Base-by-base conservation (phyloP, 139 green algal species). In the Chlorella sp. region DNA sequence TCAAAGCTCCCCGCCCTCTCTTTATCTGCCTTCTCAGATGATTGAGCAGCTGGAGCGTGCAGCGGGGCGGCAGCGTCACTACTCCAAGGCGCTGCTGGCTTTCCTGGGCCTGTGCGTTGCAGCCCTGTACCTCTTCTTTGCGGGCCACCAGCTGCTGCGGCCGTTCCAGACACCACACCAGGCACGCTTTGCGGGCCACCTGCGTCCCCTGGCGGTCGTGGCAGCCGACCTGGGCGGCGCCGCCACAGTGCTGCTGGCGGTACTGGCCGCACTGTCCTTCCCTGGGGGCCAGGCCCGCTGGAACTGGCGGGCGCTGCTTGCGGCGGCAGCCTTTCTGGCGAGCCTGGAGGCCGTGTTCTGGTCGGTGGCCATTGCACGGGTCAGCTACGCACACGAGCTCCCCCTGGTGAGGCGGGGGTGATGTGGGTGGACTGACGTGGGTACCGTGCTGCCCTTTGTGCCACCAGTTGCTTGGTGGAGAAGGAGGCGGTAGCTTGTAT, bases 41-140 rank as follows among this genome's bases (percentile, higher is more conserved):
- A 67, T 86, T 20, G 39, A 65, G 30, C 15, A 44, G n/a, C 15
- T 86, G 30, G 82, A 81, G 57, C 26, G 72, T 16, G 57, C 76
- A 17, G 57, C 38, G 1, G 60, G 15, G 2, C 71, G 82, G 39
- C 30, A 41, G 39, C 28, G 25, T n/a, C 39, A 47, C n/a, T 75
- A 82, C 39, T 39, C 39, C 25, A 81, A 86, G 41, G 47, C 60
- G 25, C 39, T 74, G 13, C 25, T 86, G 13, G 30, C 13, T 44
- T 26, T 55, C 9, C 23, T 74, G 18, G 82, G 82, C 30, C 26
- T 67, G 13, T n/a, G 51, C 11, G 15, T 86, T 21, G 82, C 72
- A 18, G n/a, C 11, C 1, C 41, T 86, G 3, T 82, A 78, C 41
- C 41, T 81, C 9, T 55, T 34, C 34, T 86, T 86, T 41, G 72